Evolutionary conservation across 1,139 yeast species (phyloP).

Genomic region (Scheffersomyces parashehatae): DNA sequence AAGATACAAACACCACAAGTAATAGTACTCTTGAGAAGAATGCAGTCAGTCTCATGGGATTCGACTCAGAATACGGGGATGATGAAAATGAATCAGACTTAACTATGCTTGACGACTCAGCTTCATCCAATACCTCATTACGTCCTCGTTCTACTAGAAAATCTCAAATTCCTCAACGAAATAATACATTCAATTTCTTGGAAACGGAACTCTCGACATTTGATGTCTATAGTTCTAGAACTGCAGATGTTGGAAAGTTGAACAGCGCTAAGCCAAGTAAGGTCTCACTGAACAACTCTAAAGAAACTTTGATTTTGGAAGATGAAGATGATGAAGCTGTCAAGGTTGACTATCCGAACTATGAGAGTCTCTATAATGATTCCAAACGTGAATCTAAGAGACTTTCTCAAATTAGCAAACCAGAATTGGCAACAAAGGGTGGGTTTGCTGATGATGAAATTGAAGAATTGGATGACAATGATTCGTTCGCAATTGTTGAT

Average conservation of each 20-base stretch:
- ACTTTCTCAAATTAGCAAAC: slow-evolving; percentile 13
- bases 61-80: slow-evolving; percentile 20
- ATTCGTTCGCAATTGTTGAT: slow-evolving; percentile 2
- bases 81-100: slow-evolving; percentile 22
- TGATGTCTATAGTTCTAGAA: slow-evolving; percentile 32
- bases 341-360: slow-evolving; percentile 3
- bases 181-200: background rate
- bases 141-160: background rate
- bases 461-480: slow-evolving; percentile 1
- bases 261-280: slow-evolving; percentile 26
- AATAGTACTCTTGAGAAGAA: slow-evolving; percentile 15
- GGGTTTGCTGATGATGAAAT: background rate
- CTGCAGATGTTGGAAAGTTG: slow-evolving; percentile 32
- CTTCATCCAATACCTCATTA: background rate
- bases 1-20: slow-evolving; percentile 17
- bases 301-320: slow-evolving; percentile 22
- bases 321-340: background rate
- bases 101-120: slow-evolving; percentile 22
- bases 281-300: slow-evolving; percentile 21
- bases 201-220: slow-evolving; percentile 31
- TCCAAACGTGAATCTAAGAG: slow-evolving; percentile 8
- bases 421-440: slow-evolving; percentile 2
- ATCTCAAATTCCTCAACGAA: background rate
- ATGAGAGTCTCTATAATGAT: slow-evolving; percentile 14
- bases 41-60: slow-evolving; percentile 12